phyloP scores from a whole-genome alignment of 2,329 filamentous ascomycete genomes.

The Aspergillus ochraceus region DNA sequence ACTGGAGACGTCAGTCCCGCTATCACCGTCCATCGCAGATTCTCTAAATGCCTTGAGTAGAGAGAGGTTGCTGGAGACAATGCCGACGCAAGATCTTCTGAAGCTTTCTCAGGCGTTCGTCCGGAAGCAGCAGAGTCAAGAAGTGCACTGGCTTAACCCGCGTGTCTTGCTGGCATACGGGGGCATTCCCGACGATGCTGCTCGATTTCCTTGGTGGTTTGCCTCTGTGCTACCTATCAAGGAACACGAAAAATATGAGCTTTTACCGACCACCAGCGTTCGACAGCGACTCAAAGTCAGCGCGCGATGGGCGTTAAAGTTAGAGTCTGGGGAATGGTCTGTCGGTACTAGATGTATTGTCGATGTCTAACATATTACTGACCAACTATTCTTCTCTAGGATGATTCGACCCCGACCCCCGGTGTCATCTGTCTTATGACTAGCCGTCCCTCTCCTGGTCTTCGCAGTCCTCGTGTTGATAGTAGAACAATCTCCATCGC shows the following conservation, averaged over 20 bases:
- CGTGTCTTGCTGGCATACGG: constrained; percentile 74
- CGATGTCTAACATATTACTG: constrained; percentile 9
- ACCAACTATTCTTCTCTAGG: constrained; percentile 21
- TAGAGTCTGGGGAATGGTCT: constrained; percentile 72
- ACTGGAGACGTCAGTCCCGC: constrained; percentile 55
- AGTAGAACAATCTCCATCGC: constrained; percentile 23
- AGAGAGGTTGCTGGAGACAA: constrained; percentile 39
- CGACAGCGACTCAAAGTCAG: constrained; percentile 81
- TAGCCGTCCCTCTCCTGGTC: constrained; percentile 41
- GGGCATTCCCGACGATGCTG: constrained; percentile 72
- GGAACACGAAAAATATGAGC: constrained; percentile 74
- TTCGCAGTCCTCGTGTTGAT: constrained; percentile 29
- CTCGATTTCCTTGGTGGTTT: constrained; percentile 86
- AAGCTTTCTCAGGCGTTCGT: constrained; percentile 68
- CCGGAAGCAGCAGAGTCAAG: constrained; percentile 64
- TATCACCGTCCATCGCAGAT: constrained; percentile 10
- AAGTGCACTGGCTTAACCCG: constrained; percentile 72
- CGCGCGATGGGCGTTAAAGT: constrained; percentile 72
- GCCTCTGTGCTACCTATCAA: constrained; percentile 76
- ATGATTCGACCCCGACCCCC: constrained; percentile 33
- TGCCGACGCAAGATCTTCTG: constrained; percentile 72
- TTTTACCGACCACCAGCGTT: constrained; percentile 73
- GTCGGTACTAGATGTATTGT: constrained; percentile 30
- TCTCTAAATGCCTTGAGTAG: constrained; percentile 17
- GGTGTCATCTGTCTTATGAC: constrained; percentile 44